Evolutionary conservation across 2,329 filamentous ascomycete species (phyloP), one percentile per base, ranked within the genome.

Genomic region (Beauveria sp.): DNA sequence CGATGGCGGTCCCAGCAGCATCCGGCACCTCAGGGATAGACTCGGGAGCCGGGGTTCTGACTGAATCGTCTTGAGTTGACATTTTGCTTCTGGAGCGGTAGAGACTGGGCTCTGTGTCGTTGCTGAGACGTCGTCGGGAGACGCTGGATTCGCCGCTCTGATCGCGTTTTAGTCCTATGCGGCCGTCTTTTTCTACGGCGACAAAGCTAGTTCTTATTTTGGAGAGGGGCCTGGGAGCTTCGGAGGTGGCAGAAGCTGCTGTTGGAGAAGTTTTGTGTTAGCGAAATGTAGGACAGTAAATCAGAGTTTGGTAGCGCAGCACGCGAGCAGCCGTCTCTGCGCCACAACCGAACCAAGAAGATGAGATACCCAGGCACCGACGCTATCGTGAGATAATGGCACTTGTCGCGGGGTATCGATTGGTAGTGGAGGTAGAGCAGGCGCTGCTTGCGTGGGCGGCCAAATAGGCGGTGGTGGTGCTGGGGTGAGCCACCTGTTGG

Each of bases 141-240:
- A 72, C 63, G 61, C 71, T 75, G n/a, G 73, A 72, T 64, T 75
- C 73, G 65, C 70, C 69, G 65, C 74, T 76, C 38, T 67, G 67
- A 40, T 76, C 71, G 69, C 74, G 68, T 67, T 75, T 78, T 34
- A 86, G 72, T 51, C 83, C 83, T 66, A 85, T 75, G 50, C 80
- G 77, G 59, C 83, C 83, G 73, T 85, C 81, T 64, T 85, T 85
- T 70, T 91, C 88, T 51, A 93, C 82, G 20, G 88, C 84, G 58
- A 93, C 82, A 71, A 93, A 93, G 71, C 79, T 90, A 43, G 88
- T 89, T 66, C 88, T 83, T 49, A 92, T 86, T 74, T 88, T 90
- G 64, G 88, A 90, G 46, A 91, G 81, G 26, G 86, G 88, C 68
- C 87, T 80, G 38, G 85, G 82, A 20, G 82, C 84, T 40, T 81